phyloP scores from a whole-genome alignment of 306 rosid genomes.

The Prunus davidiana region DNA sequence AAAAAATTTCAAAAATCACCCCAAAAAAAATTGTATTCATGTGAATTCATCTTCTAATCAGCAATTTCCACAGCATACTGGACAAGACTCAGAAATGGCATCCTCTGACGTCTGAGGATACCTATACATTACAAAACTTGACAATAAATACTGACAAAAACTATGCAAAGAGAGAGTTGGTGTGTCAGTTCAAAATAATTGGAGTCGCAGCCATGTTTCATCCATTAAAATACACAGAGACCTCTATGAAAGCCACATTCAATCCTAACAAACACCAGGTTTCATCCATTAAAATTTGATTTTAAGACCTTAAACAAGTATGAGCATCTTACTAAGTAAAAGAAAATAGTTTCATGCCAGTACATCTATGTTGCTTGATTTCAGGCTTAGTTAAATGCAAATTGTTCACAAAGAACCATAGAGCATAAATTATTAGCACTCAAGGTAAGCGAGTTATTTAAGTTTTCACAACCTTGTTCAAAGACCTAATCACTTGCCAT shows the following conservation, averaged over 20 bases:
- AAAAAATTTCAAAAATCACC: no score
- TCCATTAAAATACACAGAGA: not conserved
- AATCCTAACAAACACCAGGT: not conserved
- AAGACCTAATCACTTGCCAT: not conserved
- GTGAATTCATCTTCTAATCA: not conserved
- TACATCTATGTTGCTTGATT: not conserved
- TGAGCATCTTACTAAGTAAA: no score
- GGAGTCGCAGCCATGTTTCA: not conserved
- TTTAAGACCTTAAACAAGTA: not conserved
- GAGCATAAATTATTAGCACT: no score
- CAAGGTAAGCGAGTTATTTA: no score
- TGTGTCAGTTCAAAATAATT: not conserved
- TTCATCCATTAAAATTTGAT: not conserved
- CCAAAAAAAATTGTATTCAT: no score
- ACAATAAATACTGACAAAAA: not conserved
- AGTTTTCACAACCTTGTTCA: not conserved
- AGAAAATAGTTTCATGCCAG: no score
- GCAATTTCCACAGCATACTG: slow-evolving; percentile 70
- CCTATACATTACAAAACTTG: slow-evolving; percentile 41
- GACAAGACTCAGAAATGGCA: slow-evolving; percentile 55
- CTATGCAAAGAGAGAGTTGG: not conserved
- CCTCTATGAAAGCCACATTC: not conserved
- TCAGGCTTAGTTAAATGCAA: not conserved
- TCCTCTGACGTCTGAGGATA: slow-evolving; percentile 56
- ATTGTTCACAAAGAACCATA: no score